Conservation (phyloP, 768 basidiomycete genomes). For the Pleurotus djamor region DNA sequence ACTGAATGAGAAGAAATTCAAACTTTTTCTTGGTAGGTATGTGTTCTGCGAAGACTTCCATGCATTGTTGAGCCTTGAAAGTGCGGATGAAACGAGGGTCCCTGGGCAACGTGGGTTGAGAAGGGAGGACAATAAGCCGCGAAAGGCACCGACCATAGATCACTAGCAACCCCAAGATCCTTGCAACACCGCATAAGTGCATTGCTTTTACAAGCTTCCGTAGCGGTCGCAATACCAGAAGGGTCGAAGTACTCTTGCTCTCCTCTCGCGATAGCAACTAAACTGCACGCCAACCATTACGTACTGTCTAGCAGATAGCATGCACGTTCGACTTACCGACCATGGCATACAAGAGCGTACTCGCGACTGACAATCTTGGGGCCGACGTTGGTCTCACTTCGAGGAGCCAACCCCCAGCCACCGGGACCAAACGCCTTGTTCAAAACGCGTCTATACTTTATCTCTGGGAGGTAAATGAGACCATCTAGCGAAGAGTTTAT, state of each 20-base stretch:
- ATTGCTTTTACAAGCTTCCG: constrained; percentile 94
- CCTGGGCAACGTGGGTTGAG: constrained; percentile 40
- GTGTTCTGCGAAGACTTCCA: constrained; percentile 88
- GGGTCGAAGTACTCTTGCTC: constrained; percentile 98
- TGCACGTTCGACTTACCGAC: constrained; percentile 55
- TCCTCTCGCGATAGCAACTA: constrained; percentile 89
- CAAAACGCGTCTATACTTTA: constrained; percentile 89
- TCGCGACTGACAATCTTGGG: constrained; percentile 89
- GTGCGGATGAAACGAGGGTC: constrained; percentile 94
- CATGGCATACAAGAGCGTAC: constrained; percentile 92
- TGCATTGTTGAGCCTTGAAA: constrained; percentile 82
- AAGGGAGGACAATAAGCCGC: background rate
- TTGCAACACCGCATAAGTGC: constrained; percentile 98
- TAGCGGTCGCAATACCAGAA: constrained; percentile 86
- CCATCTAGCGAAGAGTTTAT: constrained; percentile 56
- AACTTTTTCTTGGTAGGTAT: constrained; percentile 88
- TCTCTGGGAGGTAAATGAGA: constrained; percentile 92
- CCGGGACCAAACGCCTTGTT: constrained; percentile 97
- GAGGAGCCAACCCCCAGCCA: constrained; percentile 94
- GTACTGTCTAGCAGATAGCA: background rate
- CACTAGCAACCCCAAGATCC: constrained; percentile 93
- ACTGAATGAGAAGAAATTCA: constrained; percentile 26
- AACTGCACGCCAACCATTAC: constrained; percentile 35
- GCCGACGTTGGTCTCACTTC: constrained; percentile 88
- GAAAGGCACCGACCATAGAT: constrained; percentile 73